Base-by-base conservation (phyloP, 108 stramenopile genomes). In the Mayamaea pseudoterrestris region DNA sequence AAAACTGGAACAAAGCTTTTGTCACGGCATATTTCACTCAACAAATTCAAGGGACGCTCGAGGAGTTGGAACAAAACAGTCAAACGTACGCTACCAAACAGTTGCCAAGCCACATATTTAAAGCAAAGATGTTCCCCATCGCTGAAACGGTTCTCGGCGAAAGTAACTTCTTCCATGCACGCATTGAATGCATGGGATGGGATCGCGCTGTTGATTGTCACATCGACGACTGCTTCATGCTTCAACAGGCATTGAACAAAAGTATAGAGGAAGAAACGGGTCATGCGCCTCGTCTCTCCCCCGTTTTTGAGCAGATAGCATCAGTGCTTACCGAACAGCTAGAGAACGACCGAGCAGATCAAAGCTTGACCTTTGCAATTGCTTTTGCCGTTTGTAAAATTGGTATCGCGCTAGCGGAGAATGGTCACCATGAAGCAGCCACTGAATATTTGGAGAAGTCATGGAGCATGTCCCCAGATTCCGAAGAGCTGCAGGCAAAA, bases 21-120 rank as follows among this genome's bases (percentile, higher is more conserved):
- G 73, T 68, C 12, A 39, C 58, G 23, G 47, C 68, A 22, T 63
- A 66, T 50, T 24, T 63, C 28, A 22, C 5, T 40, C 51, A 25
- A 26, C 25, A 41, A 57, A 61, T 49, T 23, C 37, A 42, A 20
- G 47, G 26, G 16, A 17, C 17, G 13, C 11, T 3, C 27, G 20
- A 8, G 4, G 46, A 35, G 30, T 41, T 27, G 36, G 27, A 2
- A 24, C 26, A 14, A 8, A 23, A 36, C 25, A 51, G 50, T 20
- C 12, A 18, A 36, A 47, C 40, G 30, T 80, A 80, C 46, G 71
- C 73, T 13, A 44, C 75, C 20, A 43, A 50, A 30, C 40, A 57
- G 16, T 36, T 75, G 21, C 55, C 70, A 5, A 12, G 5, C 8
- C 78, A 80, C 48, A 75, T 75, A 61, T 47, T 80, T 7, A 41